Evolutionary conservation across 2,329 filamentous ascomycete species (phyloP).

Genomic region (Aspergillus sp.): DNA sequence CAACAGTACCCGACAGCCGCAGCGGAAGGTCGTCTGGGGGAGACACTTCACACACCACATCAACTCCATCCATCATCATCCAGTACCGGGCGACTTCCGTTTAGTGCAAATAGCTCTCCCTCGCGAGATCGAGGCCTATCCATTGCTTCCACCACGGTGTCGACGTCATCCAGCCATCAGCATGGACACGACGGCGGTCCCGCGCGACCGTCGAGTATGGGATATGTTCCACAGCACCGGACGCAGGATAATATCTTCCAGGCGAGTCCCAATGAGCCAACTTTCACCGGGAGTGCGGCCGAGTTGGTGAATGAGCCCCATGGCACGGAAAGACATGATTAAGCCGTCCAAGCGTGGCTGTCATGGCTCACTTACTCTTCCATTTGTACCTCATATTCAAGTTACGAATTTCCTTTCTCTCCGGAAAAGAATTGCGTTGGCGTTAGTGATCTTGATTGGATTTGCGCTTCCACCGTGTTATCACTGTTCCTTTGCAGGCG

Average conservation of each 20-base stretch:
- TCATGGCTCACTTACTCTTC: background rate
- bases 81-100: constrained; percentile 40
- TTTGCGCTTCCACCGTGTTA: background rate
- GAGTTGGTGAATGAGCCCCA: constrained; percentile 41
- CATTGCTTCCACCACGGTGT: constrained; percentile 36
- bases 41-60: constrained; percentile 8
- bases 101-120: constrained; percentile 36
- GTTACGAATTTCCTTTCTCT: constrained; percentile 19
- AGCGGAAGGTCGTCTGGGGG: constrained; percentile 14
- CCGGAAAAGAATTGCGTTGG: constrained; percentile 11
- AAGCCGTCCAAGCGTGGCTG: background rate
- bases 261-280: constrained; percentile 34
- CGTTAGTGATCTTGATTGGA: constrained; percentile 15
- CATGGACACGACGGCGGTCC: constrained; percentile 23
- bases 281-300: constrained; percentile 42
- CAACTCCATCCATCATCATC: constrained; percentile 26
- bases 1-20: constrained; percentile 11
- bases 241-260: constrained; percentile 49
- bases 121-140: constrained; percentile 36
- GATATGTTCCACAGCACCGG: constrained; percentile 49
- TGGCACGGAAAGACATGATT: constrained; percentile 9
- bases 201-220: constrained; percentile 48
- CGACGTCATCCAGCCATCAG: constrained; percentile 35
- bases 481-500: background rate
- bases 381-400: constrained; percentile 15